These are phyloP conservation scores for Boechera stricta DNA, from an alignment of 345 rosid genomes.

Conservation along the genomic window DNA sequence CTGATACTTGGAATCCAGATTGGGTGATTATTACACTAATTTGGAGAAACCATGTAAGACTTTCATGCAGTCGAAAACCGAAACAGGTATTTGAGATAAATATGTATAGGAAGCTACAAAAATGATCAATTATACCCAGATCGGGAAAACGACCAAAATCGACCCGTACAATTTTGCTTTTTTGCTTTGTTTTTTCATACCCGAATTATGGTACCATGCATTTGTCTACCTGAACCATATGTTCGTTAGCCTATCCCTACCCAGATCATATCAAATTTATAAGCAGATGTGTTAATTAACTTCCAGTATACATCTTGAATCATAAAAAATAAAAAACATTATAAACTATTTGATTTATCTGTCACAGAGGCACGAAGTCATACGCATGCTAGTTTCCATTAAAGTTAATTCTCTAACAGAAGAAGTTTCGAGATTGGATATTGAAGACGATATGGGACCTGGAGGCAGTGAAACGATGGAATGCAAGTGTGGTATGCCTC, in stretches of 20 bases:
- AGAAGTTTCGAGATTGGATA: constrained; percentile 59
- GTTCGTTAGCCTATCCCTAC: too few species aligned
- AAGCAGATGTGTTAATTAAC: neutral
- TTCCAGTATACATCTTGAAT: neutral
- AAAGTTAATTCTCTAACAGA: constrained; percentile 55
- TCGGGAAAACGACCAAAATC: too few species aligned
- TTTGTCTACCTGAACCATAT: too few species aligned
- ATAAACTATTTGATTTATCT: neutral
- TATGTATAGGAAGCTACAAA: neutral
- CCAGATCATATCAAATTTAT: neutral
- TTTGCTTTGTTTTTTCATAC: too few species aligned
- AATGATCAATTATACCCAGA: neutral
- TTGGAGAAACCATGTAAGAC: neutral
- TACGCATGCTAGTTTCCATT: constrained; percentile 46
- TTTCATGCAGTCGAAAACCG: too few species aligned
- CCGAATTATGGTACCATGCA: too few species aligned
- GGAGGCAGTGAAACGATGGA: constrained; percentile 51
- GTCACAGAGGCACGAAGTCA: neutral
- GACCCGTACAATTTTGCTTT: too few species aligned
- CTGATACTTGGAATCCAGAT: neutral
- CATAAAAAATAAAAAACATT: too few species aligned
- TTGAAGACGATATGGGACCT: constrained; percentile 48
- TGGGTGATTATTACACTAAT: neutral
- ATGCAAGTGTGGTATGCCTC: constrained; percentile 98
- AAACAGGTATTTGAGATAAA: too few species aligned